These are phyloP conservation scores for Danielia reshetovae DNA, from an alignment of 805 yeast species.

Conservation along the genomic window DNA sequence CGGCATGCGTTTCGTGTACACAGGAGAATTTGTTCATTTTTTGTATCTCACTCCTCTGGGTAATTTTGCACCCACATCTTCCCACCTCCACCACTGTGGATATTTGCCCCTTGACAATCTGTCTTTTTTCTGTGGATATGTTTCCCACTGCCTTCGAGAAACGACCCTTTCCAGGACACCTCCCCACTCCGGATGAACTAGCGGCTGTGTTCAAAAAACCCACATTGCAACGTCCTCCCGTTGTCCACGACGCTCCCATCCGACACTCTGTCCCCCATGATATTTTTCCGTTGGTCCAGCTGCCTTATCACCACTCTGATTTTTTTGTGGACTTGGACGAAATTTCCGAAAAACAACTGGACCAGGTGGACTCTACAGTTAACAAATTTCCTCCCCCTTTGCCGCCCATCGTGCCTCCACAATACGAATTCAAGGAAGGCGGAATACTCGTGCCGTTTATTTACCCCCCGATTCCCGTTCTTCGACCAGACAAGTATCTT, in stretches of 20 bases:
- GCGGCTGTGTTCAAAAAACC: conserved; percentile 13
- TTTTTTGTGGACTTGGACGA: conserved; percentile 33
- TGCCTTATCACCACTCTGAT: conserved; percentile 26
- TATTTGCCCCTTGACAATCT: neutral
- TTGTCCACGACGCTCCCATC: conserved; percentile 6
- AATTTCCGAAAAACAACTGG: conserved; percentile 9
- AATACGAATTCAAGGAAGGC: conserved; percentile 1
- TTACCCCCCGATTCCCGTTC: conserved; percentile 39
- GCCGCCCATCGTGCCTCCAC: conserved; percentile 23
- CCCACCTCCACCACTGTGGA: no score
- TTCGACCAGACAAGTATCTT: conserved; percentile 9
- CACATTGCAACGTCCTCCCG: conserved; percentile 1
- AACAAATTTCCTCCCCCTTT: conserved; percentile 37
- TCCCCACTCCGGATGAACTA: conserved; percentile 15
- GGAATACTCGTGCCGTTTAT: conserved; percentile 44
- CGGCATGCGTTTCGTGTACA: no score
- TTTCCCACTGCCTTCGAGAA: conserved; percentile 2
- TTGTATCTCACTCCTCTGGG: neutral
- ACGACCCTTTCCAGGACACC: conserved; percentile 7
- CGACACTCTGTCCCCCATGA: conserved; percentile 33
- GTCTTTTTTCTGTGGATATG: neutral
- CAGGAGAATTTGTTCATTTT: no score
- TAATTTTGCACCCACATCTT: conserved; percentile 17
- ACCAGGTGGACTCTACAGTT: conserved; percentile 23
- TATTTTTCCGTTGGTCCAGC: conserved; percentile 34